Conservation (phyloP, 2,329 filamentous ascomycete species). For the Amylocarpus encephaloides region DNA sequence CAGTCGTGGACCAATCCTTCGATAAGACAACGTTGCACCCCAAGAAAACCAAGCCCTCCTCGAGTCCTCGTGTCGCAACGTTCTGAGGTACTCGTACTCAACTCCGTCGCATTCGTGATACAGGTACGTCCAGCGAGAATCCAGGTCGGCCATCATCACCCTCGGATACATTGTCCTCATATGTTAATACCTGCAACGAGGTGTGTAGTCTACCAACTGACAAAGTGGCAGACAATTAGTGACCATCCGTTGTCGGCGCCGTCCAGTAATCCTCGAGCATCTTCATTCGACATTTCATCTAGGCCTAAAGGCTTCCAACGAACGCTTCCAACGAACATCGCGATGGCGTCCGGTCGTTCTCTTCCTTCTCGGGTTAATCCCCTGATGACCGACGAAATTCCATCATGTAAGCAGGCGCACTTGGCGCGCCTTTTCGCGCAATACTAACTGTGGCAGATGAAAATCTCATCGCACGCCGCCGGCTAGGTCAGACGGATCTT, state of each 20-base stretch:
- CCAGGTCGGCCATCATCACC: background rate
- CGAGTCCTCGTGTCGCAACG: background rate
- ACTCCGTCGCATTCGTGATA: conserved; percentile 1
- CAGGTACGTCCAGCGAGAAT: background rate
- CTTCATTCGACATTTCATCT: background rate
- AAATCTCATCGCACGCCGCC: conserved; percentile 62
- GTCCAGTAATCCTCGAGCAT: background rate
- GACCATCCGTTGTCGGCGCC: background rate
- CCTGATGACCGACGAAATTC: conserved; percentile 58
- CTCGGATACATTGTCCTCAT: background rate
- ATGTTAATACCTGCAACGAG: background rate
- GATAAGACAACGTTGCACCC: conserved; percentile 3
- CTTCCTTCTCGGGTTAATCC: conserved; percentile 60
- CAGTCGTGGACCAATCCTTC: background rate
- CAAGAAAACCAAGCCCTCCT: background rate
- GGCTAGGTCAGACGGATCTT: conserved; percentile 88
- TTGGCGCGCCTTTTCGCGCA: conserved; percentile 11
- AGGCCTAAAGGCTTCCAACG: background rate
- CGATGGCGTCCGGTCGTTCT: conserved; percentile 23
- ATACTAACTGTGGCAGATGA: conserved; percentile 27
- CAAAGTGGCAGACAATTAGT: background rate
- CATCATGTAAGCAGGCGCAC: conserved; percentile 49
- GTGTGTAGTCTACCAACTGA: background rate
- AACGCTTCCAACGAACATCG: background rate
- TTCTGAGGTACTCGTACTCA: background rate